A percentile compares a stretch with the other conserved stretches of the same genome.
phyloP scores from a whole-genome alignment of 176 grass and related monocot species.

The Musa acuminata region DNA sequence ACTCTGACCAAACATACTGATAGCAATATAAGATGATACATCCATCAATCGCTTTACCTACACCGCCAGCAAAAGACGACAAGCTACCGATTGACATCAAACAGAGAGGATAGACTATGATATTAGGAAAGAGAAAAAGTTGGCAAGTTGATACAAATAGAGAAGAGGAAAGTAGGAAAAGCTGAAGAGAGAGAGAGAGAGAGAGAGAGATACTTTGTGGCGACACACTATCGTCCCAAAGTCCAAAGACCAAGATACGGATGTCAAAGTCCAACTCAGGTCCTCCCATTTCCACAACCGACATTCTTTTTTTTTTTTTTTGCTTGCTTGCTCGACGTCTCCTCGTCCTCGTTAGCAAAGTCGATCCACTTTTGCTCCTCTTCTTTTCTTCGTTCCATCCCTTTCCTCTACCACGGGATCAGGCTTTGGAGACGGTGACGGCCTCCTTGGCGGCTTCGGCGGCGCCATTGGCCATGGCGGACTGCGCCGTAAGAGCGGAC shows the following conservation, averaged over 20 bases:
- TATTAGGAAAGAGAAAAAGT: too few species aligned
- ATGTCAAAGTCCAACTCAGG: not conserved
- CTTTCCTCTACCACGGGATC: not conserved
- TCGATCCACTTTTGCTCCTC: not conserved
- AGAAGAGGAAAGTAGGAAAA: not conserved
- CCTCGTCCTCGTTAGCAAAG: too few species aligned
- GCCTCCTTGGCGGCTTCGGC: not conserved
- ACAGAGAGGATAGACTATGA: too few species aligned
- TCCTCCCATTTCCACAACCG: not conserved
- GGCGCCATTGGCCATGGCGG: not conserved
- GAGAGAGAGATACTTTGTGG: too few species aligned
- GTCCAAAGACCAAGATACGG: not conserved
- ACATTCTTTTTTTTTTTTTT: too few species aligned
- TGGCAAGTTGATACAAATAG: not conserved
- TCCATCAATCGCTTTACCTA: too few species aligned
- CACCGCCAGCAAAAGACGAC: not conserved
- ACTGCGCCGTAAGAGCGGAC: not conserved
- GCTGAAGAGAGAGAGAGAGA: too few species aligned
- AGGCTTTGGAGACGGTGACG: conserved; percentile 4
- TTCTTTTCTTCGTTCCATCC: not conserved
- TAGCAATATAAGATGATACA: not conserved
- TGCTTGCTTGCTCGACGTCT: not conserved
- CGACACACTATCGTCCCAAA: too few species aligned
- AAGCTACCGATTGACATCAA: too few species aligned
- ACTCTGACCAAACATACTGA: not conserved